Evolutionary conservation across 1,284 basidiomycete species (phyloP).

Genomic region (Pseudozyma tsukubaensis): DNA sequence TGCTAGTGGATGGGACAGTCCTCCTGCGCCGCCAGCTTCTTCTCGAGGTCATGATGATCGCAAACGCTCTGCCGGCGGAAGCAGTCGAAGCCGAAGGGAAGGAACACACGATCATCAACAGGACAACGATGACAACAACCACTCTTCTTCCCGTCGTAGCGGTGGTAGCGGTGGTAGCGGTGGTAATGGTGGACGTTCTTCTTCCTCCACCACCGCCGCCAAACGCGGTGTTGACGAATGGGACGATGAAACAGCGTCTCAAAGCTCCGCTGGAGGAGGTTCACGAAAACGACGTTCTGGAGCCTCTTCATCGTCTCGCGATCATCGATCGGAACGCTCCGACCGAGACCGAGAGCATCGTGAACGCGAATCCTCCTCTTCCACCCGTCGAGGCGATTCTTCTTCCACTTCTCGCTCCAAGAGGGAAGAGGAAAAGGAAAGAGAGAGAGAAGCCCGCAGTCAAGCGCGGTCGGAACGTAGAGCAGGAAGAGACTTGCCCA

Average conservation of each 20-base stretch:
- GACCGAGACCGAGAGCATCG: slow-evolving; percentile 18
- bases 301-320: not conserved
- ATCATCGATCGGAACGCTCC: slow-evolving; percentile 4
- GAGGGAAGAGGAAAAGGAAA: slow-evolving; percentile 31
- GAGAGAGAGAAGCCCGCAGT: slow-evolving; percentile 33
- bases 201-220: too few relatives aligned
- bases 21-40: too few relatives aligned
- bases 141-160: slow-evolving; percentile 10
- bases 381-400: slow-evolving; percentile 15
- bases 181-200: too few relatives aligned
- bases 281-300: slow-evolving; percentile 7
- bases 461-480: slow-evolving; percentile 40
- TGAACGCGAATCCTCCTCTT: slow-evolving; percentile 23
- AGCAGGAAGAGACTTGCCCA: slow-evolving; percentile 36
- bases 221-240: slow-evolving; percentile 20
- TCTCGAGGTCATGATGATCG: slow-evolving; percentile 7
- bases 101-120: slow-evolving; percentile 18
- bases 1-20: slow-evolving; percentile 15
- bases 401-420: too few relatives aligned
- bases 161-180: slow-evolving; percentile 14
- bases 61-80: slow-evolving; percentile 14
- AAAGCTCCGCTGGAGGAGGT: slow-evolving; percentile 23
- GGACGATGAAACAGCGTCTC: slow-evolving; percentile 41
- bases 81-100: slow-evolving; percentile 5
- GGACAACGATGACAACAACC: slow-evolving; percentile 5